These are phyloP conservation scores for Candida sojae DNA, from an alignment of 1,139 yeast species.

Conservation along the genomic window DNA sequence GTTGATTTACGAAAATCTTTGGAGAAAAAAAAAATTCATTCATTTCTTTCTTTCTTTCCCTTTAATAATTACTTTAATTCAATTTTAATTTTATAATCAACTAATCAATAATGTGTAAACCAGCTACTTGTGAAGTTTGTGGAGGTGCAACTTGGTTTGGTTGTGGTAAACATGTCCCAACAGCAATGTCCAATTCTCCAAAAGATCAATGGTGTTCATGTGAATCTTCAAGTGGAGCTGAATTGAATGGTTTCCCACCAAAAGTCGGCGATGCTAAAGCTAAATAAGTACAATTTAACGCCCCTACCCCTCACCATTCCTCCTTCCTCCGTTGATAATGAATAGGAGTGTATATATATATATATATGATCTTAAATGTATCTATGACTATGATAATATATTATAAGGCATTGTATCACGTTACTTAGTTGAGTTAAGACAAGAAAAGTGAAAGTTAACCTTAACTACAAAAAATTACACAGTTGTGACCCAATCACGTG, in stretches of 20 bases:
- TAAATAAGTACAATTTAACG: background rate
- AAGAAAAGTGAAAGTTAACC: too few species aligned
- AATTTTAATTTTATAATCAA: background rate
- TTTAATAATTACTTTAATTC: background rate
- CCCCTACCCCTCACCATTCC: too few species aligned
- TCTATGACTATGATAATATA: too few species aligned
- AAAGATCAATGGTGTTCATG: slow-evolving; percentile 39
- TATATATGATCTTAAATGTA: too few species aligned
- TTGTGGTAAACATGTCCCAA: slow-evolving; percentile 46
- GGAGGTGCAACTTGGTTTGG: slow-evolving; percentile 42
- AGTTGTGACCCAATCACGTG: too few species aligned
- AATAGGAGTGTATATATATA: too few species aligned
- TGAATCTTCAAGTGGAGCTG: slow-evolving; percentile 18
- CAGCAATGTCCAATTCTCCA: slow-evolving; percentile 38
- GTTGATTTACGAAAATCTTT: too few species aligned
- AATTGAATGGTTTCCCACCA: slow-evolving; percentile 18
- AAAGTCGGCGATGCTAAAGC: slow-evolving; percentile 18
- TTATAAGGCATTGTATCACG: too few species aligned
- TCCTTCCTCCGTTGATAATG: too few species aligned
- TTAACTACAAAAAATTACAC: too few species aligned
- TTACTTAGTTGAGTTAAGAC: too few species aligned
- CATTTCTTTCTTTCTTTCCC: background rate
- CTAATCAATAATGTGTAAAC: slow-evolving; percentile 19
- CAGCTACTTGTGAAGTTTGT: slow-evolving; percentile 20
- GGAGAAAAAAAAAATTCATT: background rate